Evolutionary conservation across 768 basidiomycete genomes (phyloP).

Genomic region (Podaxis mareebaensis): DNA sequence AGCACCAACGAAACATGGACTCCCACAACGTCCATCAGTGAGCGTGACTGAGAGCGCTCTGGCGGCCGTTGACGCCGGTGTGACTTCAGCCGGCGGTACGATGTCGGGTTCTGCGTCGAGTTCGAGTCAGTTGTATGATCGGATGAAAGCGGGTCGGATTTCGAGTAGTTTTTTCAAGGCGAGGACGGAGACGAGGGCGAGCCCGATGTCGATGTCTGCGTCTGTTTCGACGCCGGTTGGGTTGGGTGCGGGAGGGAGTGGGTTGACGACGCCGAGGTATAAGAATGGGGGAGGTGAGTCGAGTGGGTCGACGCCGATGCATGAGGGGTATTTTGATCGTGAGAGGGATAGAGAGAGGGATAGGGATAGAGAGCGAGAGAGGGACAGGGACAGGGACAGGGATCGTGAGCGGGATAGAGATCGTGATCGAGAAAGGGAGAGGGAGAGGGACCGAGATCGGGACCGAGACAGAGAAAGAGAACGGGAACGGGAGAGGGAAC

Average conservation of each 20-base stretch:
- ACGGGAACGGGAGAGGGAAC: slow-evolving; percentile 16
- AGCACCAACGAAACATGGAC: not conserved
- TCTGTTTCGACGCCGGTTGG: not conserved
- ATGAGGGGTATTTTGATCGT: slow-evolving; percentile 22
- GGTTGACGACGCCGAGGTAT: not conserved
- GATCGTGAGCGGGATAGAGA: slow-evolving; percentile 5
- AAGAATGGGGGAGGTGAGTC: slow-evolving; percentile 9
- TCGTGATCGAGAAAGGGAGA: slow-evolving; percentile 2
- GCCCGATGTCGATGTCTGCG: slow-evolving; percentile 22
- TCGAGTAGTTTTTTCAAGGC: slow-evolving; percentile 20
- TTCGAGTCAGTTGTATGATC: slow-evolving; percentile 1
- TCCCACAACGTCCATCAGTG: slow-evolving; percentile 4
- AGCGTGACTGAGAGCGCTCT: not conserved
- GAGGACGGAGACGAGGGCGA: slow-evolving; percentile 16
- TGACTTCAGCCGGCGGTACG: not conserved
- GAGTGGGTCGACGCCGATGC: slow-evolving; percentile 10
- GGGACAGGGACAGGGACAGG: not conserved
- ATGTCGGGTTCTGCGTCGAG: not conserved
- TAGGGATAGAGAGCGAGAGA: not conserved
- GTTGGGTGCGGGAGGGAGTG: not conserved
- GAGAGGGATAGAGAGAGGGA: slow-evolving; percentile 27
- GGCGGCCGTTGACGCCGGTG: not conserved
- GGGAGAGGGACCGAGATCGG: slow-evolving; percentile 6
- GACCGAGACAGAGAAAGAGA: slow-evolving; percentile 19
- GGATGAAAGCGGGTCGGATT: slow-evolving; percentile 22